phyloP scores from a whole-genome alignment of 257 asterid species.

The Nyctanthes arbortristis region DNA sequence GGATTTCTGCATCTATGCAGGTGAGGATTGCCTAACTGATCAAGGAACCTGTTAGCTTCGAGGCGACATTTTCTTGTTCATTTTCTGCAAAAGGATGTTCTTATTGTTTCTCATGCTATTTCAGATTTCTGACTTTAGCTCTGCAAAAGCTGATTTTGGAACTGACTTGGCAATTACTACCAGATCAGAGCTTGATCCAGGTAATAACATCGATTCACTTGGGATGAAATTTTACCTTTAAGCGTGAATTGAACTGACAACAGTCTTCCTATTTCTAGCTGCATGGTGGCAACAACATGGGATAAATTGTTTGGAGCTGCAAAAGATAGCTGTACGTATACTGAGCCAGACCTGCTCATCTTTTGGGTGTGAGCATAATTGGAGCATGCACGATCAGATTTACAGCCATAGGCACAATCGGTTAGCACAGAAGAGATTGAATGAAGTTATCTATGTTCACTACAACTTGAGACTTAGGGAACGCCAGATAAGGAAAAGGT shows the following conservation, averaged over 20 bases:
- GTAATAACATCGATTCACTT: constrained; percentile 39
- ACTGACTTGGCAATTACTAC: constrained; percentile 92
- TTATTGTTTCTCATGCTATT: constrained; percentile 17
- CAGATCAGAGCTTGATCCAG: constrained; percentile 92
- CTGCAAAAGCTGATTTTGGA: constrained; percentile 96
- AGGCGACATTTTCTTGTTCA: not conserved
- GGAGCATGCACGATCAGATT: constrained; percentile 82
- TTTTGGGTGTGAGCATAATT: constrained; percentile 81
- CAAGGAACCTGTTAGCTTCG: not conserved
- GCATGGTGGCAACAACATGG: constrained; percentile 99
- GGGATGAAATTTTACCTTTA: constrained; percentile 4
- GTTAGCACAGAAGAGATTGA: constrained; percentile 69
- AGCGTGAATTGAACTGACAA: constrained; percentile 32
- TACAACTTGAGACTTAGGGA: constrained; percentile 89
- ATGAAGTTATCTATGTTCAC: constrained; percentile 67
- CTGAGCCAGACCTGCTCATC: constrained; percentile 92
- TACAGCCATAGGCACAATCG: constrained; percentile 61
- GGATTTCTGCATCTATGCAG: constrained; percentile 96
- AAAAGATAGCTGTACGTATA: constrained; percentile 81
- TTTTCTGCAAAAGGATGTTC: constrained; percentile 12
- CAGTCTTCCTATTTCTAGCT: constrained; percentile 49
- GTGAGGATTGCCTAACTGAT: constrained; percentile 33
- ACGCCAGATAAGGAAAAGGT: constrained; percentile 76
- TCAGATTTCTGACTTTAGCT: constrained; percentile 81
- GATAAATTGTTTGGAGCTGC: constrained; percentile 87